Evolutionary conservation across 2,329 filamentous ascomycete species (phyloP).

Genomic region (Boeremia lycopersici): DNA sequence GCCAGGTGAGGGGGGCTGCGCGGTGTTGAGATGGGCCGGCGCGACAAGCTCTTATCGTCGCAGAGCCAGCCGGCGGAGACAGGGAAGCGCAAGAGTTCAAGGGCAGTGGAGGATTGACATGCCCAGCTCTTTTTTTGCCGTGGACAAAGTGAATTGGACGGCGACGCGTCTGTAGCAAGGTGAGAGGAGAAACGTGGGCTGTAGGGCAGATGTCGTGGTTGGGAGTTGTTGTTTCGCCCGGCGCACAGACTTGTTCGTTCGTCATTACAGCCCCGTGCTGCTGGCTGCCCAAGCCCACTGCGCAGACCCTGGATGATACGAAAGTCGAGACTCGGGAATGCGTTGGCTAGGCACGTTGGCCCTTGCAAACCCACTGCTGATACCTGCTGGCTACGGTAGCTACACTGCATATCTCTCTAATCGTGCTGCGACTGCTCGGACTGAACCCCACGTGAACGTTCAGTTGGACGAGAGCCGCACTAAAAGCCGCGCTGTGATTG

Average conservation of each 20-base stretch:
- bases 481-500: slow-evolving; percentile 2
- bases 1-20: slow-evolving; percentile 21
- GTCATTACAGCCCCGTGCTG: slow-evolving; percentile 26
- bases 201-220: slow-evolving; percentile 28
- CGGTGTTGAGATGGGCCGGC: slow-evolving; percentile 19
- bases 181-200: slow-evolving; percentile 17
- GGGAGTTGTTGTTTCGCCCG: slow-evolving; percentile 32
- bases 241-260: slow-evolving; percentile 27
- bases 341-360: slow-evolving; percentile 7
- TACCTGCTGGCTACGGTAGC: background rate
- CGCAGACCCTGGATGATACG: slow-evolving; percentile 10
- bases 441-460: slow-evolving; percentile 14
- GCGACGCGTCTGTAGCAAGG: slow-evolving; percentile 32
- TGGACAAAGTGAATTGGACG: slow-evolving; percentile 55
- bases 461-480: slow-evolving; percentile 10
- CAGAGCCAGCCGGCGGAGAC: slow-evolving; percentile 22
- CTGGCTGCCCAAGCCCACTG: slow-evolving; percentile 21
- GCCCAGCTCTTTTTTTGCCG: slow-evolving; percentile 42
- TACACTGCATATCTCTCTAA: background rate
- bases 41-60: slow-evolving; percentile 35
- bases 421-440: background rate
- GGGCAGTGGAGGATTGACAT: slow-evolving; percentile 23
- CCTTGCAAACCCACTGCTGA: slow-evolving; percentile 11
- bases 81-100: slow-evolving; percentile 20
- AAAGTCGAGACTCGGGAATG: background rate